phyloP scores from a whole-genome alignment of 345 rosid species.

The Camelina neglecta region DNA sequence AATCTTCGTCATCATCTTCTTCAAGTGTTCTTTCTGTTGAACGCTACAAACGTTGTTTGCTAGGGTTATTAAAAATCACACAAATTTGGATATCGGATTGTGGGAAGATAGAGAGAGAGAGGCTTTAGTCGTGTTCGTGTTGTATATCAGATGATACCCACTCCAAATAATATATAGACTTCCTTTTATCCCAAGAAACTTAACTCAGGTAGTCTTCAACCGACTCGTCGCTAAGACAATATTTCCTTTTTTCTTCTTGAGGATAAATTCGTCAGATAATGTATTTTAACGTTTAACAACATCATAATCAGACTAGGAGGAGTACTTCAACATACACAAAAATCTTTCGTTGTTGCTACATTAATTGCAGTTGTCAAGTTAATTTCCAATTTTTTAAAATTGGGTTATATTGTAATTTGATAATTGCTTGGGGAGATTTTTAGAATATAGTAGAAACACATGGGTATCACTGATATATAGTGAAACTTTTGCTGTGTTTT shows the following conservation, averaged over 20 bases:
- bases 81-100: background rate
- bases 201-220: background rate
- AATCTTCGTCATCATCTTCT: background rate
- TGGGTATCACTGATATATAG: background rate
- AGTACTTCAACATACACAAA: too few species aligned
- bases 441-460: constrained; percentile 2
- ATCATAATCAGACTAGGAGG: too few species aligned
- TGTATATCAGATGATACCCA: background rate
- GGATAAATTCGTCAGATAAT: too few species aligned
- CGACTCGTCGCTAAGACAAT: too few species aligned
- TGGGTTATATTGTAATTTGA: background rate
- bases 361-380: too few species aligned
- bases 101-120: background rate
- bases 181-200: background rate
- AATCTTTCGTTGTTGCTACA: too few species aligned
- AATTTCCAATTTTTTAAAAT: too few species aligned
- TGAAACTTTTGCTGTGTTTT: too few species aligned
- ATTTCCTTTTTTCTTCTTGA: background rate
- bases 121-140: background rate
- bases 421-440: background rate
- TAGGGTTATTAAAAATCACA: background rate
- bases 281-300: too few species aligned
- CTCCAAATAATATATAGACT: too few species aligned
- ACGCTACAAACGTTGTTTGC: too few species aligned
- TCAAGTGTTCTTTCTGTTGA: background rate